These are phyloP conservation scores for Phytophthora nicotianae DNA, from an alignment of 352 stramenopile species.

Conservation along the genomic window DNA sequence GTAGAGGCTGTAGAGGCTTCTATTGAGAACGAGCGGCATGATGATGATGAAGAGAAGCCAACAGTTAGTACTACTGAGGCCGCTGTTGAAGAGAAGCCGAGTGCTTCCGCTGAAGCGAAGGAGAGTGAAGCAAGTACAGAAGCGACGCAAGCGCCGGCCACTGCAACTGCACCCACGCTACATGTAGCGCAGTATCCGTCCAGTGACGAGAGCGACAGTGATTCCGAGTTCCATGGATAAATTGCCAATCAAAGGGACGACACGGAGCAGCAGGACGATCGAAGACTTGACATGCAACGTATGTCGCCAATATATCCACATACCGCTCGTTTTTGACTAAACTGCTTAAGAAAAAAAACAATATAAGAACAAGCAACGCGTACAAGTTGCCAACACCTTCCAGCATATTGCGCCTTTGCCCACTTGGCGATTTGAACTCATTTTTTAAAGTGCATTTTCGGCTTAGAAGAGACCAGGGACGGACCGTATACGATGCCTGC, in stretches of 20 bases:
- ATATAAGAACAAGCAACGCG: slow-evolving; percentile 3
- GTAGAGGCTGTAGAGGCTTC: slow-evolving; percentile 18
- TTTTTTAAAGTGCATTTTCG: slow-evolving; percentile 9
- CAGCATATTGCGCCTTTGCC: neutral
- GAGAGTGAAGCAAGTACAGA: slow-evolving; percentile 10
- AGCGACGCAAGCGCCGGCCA: slow-evolving; percentile 1
- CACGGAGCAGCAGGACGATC: slow-evolving; percentile 27
- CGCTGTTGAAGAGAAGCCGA: slow-evolving; percentile 11
- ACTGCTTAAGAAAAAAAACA: slow-evolving; percentile 20
- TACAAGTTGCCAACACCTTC: too few relatives aligned
- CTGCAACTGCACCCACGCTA: slow-evolving; percentile 6
- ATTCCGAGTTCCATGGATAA: slow-evolving; percentile 40
- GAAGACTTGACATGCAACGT: slow-evolving; percentile 27
- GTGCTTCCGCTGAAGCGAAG: slow-evolving; percentile 7
- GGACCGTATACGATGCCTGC: slow-evolving; percentile 21
- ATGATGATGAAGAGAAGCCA: slow-evolving; percentile 19
- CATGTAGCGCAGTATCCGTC: slow-evolving; percentile 31
- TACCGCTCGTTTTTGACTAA: slow-evolving; percentile 8
- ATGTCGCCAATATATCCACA: slow-evolving; percentile 1
- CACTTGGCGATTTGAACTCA: slow-evolving; percentile 22
- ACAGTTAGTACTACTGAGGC: neutral
- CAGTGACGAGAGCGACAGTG: slow-evolving; percentile 37
- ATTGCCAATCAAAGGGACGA: neutral
- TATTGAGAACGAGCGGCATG: slow-evolving; percentile 8
- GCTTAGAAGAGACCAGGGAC: neutral